phyloP scores from a whole-genome alignment of 31 red algal genomes.

The Porphyra umbilicalis region DNA sequence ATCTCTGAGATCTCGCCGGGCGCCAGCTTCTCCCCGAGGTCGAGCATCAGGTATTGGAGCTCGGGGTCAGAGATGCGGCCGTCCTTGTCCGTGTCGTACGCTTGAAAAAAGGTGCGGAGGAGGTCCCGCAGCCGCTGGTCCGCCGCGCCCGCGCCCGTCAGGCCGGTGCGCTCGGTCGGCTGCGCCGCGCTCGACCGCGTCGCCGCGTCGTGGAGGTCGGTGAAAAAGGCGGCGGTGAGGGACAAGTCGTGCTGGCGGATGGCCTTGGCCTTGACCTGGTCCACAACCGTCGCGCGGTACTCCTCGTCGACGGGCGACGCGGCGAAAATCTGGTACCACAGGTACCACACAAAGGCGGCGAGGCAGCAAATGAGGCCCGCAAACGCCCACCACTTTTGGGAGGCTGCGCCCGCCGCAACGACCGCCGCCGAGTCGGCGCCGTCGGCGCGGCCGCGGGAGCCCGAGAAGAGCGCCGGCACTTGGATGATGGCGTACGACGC shows the following conservation, averaged over 20 bases:
- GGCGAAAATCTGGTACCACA: constrained; percentile 34
- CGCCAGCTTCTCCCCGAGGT: constrained; percentile 52
- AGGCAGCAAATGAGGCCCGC: constrained; percentile 50
- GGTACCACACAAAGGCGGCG: constrained; percentile 51
- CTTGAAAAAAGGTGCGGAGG: constrained; percentile 45
- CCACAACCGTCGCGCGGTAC: constrained; percentile 17
- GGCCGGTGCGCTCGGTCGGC: constrained; percentile 27
- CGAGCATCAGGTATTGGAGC: constrained; percentile 54
- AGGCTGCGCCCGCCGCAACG: constrained; percentile 5
- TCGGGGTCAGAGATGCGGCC: constrained; percentile 41
- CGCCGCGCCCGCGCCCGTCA: constrained; percentile 6
- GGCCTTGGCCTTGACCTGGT: constrained; percentile 36
- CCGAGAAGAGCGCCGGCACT: constrained; percentile 38
- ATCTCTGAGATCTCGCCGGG: constrained; percentile 35
- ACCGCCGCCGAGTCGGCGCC: constrained; percentile 4
- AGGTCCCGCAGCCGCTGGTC: constrained; percentile 19
- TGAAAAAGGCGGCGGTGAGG: constrained; percentile 47
- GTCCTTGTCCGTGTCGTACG: constrained; percentile 42
- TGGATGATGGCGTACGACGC: constrained; percentile 68
- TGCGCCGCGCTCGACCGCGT: constrained; percentile 3
- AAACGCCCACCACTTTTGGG: constrained; percentile 35
- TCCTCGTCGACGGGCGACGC: constrained; percentile 14
- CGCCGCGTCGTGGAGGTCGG: constrained; percentile 30
- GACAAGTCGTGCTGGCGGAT: constrained; percentile 40
- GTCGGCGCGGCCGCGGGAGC: constrained; percentile 27